These are phyloP conservation scores for Claviceps pazoutovae DNA, from an alignment of 2,329 filamentous ascomycete species.

Conservation along the genomic window DNA sequence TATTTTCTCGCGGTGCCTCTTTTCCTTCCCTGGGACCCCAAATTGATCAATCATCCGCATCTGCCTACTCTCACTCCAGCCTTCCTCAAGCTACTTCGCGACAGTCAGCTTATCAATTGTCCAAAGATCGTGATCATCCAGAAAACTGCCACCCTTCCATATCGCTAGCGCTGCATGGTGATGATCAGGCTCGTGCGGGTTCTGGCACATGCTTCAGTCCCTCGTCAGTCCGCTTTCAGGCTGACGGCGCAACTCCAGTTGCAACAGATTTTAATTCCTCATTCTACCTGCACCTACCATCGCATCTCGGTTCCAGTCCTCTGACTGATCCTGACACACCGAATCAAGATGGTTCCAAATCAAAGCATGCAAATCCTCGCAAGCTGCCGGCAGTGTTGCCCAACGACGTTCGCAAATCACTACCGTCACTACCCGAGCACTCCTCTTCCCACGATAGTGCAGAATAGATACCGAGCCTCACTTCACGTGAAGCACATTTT, in stretches of 20 bases:
- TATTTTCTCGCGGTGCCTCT: slow-evolving; percentile 52
- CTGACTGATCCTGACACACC: slow-evolving; percentile 7
- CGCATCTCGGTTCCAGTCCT: slow-evolving; percentile 13
- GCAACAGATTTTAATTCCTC: slow-evolving; percentile 7
- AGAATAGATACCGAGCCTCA: slow-evolving; percentile 7
- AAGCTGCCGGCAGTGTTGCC: slow-evolving; percentile 4
- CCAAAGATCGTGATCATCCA: not conserved
- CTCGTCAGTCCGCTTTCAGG: not conserved
- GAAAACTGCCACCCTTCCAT: not conserved
- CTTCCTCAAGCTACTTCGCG: slow-evolving; percentile 8
- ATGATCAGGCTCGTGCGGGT: not conserved
- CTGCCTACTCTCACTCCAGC: slow-evolving; percentile 11
- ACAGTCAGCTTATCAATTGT: slow-evolving; percentile 3
- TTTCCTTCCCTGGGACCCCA: slow-evolving; percentile 19
- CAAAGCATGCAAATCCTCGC: not conserved
- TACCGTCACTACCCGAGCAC: slow-evolving; percentile 18
- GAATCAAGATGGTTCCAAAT: slow-evolving; percentile 1
- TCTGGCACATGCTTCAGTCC: not conserved
- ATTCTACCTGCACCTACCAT: slow-evolving; percentile 14
- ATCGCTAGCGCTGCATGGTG: not conserved
- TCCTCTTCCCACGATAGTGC: slow-evolving; percentile 22
- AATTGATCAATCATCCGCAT: slow-evolving; percentile 13
- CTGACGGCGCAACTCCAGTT: not conserved
- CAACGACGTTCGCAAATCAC: slow-evolving; percentile 24
- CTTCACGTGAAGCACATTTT: slow-evolving; percentile 1